Base-by-base conservation (phyloP, 2,329 filamentous ascomycete genomes). In the Aspergillus ibericus region DNA sequence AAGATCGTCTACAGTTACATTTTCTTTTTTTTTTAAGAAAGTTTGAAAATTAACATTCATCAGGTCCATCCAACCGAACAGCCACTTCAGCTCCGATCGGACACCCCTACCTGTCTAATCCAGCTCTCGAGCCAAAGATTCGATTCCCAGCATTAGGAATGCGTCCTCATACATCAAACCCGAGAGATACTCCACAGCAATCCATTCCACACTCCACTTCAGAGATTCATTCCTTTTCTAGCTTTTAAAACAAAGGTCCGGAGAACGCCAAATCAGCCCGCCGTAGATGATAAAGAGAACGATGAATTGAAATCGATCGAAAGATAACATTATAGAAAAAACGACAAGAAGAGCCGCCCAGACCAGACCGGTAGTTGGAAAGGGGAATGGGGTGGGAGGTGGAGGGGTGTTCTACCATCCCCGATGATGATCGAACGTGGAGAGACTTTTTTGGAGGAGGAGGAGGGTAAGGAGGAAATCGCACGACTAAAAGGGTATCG, bases 401-500 rank as follows among this genome's bases (percentile, higher is more conserved):
- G 15, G 6, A 8, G 13, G 35, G 15, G n/a, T 38, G 15, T n/a
- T 48, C 25, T 48, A 48, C 15, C 44, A 48, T 48, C 44, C 44
- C 44, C 6, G 36, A 40, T 40, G 36, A 40, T 40, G n/a, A 40
- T 40, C 35, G 48, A 36, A 7, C 2, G 13, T 18, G 35, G 48
- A 50, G 32, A 22, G 12, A 5, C 35, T n/a, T 22, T 46, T 49
- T 18, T 8, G 42, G 27, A 29, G 27, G 27, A n/a, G n/a, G n/a
- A n/a, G 22, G 22, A 5, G 5, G 22, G 22, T 25, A 25, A 25
- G 8, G 9, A 32, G 2, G 29, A 32, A 18, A 52, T 38, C 51
- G 36, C 38, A 53, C 51, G 51, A 53, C 35, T 55, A 56, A 55
- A 59, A 68, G 60, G 67, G 68, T 68, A 68, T 69, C 70, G 38